phyloP scores from a whole-genome alignment of 2,329 filamentous ascomycete species.

The Seiridium unicorne region DNA sequence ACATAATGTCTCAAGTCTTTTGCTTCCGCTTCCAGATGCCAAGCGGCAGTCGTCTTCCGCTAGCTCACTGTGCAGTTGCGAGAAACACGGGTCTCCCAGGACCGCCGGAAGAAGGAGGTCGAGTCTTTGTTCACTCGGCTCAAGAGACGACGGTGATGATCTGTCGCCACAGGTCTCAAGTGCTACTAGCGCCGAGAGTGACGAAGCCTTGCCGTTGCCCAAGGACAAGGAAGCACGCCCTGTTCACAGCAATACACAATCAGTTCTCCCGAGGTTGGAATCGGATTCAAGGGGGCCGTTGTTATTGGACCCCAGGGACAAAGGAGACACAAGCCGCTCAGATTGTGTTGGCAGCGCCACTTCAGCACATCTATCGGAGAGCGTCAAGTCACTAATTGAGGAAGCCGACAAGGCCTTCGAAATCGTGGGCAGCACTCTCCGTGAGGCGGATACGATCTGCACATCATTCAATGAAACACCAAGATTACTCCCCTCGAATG shows the following conservation, averaged over 20 bases:
- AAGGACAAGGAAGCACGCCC: slow-evolving; percentile 14
- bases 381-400: slow-evolving; percentile 43
- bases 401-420: slow-evolving; percentile 51
- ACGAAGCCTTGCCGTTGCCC: slow-evolving; percentile 25
- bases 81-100: slow-evolving; percentile 29
- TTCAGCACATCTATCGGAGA: slow-evolving; percentile 30
- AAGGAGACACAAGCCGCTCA: slow-evolving; percentile 17
- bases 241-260: slow-evolving; percentile 14
- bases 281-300: slow-evolving; percentile 28
- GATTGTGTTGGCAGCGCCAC: slow-evolving; percentile 12
- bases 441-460: slow-evolving; percentile 31
- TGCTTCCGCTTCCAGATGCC: slow-evolving; percentile 36
- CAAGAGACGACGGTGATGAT: slow-evolving; percentile 23
- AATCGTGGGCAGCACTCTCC: slow-evolving; percentile 39
- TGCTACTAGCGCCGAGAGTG: slow-evolving; percentile 17
- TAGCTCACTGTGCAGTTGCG: slow-evolving; percentile 45
- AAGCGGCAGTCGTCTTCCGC: slow-evolving; percentile 39
- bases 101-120: slow-evolving; percentile 28
- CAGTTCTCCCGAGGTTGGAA: slow-evolving; percentile 15
- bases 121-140: slow-evolving; percentile 32
- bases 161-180: slow-evolving; percentile 22
- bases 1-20: slow-evolving; percentile 34
- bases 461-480: slow-evolving; percentile 23
- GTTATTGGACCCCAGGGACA: slow-evolving; percentile 23
- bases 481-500: slow-evolving; percentile 23